These are phyloP conservation scores for Curvularia sp. DNA, from an alignment of 2,329 filamentous ascomycete species.

Conservation along the genomic window DNA sequence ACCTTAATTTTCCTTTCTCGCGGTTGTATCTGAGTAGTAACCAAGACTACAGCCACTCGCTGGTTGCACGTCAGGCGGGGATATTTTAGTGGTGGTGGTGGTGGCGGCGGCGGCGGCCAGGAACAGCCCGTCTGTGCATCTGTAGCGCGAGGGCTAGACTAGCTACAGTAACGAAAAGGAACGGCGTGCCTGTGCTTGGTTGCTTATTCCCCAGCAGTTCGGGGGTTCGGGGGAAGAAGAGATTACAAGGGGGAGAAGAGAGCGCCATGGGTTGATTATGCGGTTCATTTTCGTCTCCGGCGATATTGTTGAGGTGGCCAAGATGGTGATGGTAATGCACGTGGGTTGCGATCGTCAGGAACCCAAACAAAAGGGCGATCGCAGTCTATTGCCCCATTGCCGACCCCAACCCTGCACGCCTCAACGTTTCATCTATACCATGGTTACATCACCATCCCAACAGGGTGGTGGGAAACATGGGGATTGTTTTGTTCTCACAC, in stretches of 20 bases:
- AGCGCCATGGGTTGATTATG: not conserved
- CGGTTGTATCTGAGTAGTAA: too few species aligned
- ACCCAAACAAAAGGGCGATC: not conserved
- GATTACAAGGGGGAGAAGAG: not conserved
- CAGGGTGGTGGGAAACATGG: not conserved
- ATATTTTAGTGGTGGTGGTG: too few species aligned
- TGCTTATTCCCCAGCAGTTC: not conserved
- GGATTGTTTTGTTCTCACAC: not conserved
- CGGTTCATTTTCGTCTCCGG: not conserved
- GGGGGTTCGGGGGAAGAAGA: not conserved
- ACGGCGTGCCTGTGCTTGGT: not conserved
- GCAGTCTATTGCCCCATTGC: not conserved
- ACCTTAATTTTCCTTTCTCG: too few species aligned
- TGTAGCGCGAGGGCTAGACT: not conserved
- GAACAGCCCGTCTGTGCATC: too few species aligned
- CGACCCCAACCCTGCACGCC: not conserved
- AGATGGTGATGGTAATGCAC: not conserved
- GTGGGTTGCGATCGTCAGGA: not conserved
- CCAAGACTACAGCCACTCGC: too few species aligned
- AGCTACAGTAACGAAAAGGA: not conserved
- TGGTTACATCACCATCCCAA: not conserved
- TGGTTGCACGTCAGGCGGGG: too few species aligned
- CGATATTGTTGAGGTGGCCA: not conserved
- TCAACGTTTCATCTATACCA: not conserved
- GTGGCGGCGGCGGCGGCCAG: too few species aligned